Evolutionary conservation across 2,329 filamentous ascomycete species (phyloP).

Genomic region (Juglanconis sp.): DNA sequence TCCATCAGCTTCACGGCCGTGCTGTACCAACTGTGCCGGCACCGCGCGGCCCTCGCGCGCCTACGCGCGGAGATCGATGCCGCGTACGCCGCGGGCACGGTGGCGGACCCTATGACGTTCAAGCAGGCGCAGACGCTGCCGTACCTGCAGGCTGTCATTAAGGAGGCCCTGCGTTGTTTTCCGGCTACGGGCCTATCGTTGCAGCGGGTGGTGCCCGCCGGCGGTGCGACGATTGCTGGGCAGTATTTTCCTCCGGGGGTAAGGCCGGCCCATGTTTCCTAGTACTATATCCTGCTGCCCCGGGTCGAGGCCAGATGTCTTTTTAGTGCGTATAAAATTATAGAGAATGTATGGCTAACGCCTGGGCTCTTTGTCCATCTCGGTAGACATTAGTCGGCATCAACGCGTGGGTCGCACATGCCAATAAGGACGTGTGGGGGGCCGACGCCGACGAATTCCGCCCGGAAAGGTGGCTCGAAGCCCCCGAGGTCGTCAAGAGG

Average conservation of each 20-base stretch:
- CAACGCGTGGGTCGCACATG: slow-evolving; percentile 37
- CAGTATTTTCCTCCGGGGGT: neutral
- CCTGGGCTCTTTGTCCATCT: slow-evolving; percentile 34
- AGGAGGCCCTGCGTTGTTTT: slow-evolving; percentile 39
- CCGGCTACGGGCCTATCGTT: slow-evolving; percentile 5
- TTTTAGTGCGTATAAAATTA: too few species aligned
- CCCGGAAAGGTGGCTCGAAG: slow-evolving; percentile 49
- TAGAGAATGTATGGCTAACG: slow-evolving; percentile 35
- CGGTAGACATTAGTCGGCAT: slow-evolving; percentile 40
- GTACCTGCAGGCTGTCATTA: slow-evolving; percentile 47
- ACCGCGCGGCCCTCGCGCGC: slow-evolving; percentile 36
- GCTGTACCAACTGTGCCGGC: slow-evolving; percentile 43
- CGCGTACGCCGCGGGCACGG: slow-evolving; percentile 27
- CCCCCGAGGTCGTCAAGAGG: slow-evolving; percentile 22
- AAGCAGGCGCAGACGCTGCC: slow-evolving; percentile 36
- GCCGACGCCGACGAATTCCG: slow-evolving; percentile 38
- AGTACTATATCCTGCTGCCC: too few species aligned
- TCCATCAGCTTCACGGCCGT: slow-evolving; percentile 43
- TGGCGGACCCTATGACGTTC: slow-evolving; percentile 31
- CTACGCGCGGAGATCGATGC: slow-evolving; percentile 41
- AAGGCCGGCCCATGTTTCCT: too few species aligned
- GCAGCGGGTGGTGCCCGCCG: neutral
- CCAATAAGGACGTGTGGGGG: slow-evolving; percentile 34
- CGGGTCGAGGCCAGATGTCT: neutral
- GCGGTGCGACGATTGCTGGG: slow-evolving; percentile 5